Evolutionary conservation across 1,139 yeast genomes (phyloP), one percentile per base, ranked within the genome.

Genomic region (Suhomyces anneliseae): DNA sequence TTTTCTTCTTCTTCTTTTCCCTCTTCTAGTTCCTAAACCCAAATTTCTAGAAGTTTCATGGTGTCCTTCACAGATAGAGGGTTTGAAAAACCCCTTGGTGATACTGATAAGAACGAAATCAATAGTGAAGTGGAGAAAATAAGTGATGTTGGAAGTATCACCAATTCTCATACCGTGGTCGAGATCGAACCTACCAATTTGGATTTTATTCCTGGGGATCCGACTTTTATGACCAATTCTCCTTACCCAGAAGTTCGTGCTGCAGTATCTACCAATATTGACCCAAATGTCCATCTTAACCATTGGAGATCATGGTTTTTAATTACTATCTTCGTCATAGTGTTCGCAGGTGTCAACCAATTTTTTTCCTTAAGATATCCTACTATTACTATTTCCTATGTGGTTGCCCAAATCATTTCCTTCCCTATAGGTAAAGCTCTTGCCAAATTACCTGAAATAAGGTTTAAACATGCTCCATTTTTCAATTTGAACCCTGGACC

Each of bases 401-500:
- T 61, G 41, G 68, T 64, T 27, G 64, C 61, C 9, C 62, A 58
- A 43, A 54, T 64, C 34, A 45, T 64, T 15, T 56, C 66, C 7
- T 64, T 47, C 37, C 68, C 68, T 5, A 47, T 60, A 3, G 68
- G 68, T 1, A 52, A 48, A 33, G 44, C 47, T 4, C 51, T 60
- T 52, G 60, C 57, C 34, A 45, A 45, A 31, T 44, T 62, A 4
- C 66, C 68, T 1, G 64, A 66, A 43, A 48, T 60, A 45, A 58
- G 55, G 39, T 63, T 61, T 40, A 46, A 52, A 11, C 47, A 55
- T 24, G 49, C 46, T 9, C 55, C 56, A 6, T 55, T 54, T 40
- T 63, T 69, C 48, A 60, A 67, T 45, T 52, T 73, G 38, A 76
- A 75, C 46, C 79, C 80, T 0, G 64, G 63, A 2, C 62, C 62